Base-by-base conservation (phyloP, 2,329 filamentous ascomycete species). In the Colletotrichum godetiae region DNA sequence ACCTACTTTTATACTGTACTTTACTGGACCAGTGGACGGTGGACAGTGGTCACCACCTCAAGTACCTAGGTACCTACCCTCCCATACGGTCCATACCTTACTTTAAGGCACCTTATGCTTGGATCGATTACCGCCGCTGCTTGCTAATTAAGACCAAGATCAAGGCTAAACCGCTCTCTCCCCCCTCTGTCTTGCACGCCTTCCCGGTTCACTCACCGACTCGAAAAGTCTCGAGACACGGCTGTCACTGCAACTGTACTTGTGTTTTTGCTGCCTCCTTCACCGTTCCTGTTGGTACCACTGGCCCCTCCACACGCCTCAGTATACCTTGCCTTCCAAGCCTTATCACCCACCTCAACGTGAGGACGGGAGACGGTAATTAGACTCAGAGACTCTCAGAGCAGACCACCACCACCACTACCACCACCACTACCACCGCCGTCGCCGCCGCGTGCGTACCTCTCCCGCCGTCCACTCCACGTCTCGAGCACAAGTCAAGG, bases 401-500 rank as follows among this genome's bases (percentile, higher is more conserved):
- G 37, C 19, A 49, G 42, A 49, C 42, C 42, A 49, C 42, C 19
- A 49, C 42, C 42, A 49, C 42, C 42, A 46, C 42, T 24, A 5
- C 24, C 59, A 46, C 59, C n/a, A 27, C 58, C 27, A 35, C 33
- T 13, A 49, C 15, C 33, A 13, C 35, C 58, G 42, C 35, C 52
- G 42, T 8, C 46, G 46, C 42, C 37, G 33, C 46, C 52, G 46
- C 60, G 60, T 33, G 42, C 42, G 42, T 49, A 27, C 42, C 42
- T 46, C 33, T 31, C 42, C 29, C 52, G 42, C 60, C 60, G 42
- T 52, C 27, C 59, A 15, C 13, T 33, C 57, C 57, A 33, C 59
- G 49, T 65, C 62, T 37, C 33, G 52, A 65, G 62, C 62, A 56
- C 62, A 65, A 65, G 62, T 65, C 49, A 49, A 65, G 62, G 62